Evolutionary conservation across 2,329 filamentous ascomycete genomes (phyloP), one percentile per base, ranked within the genome.

Genomic region (Huntiella bhutanensis): DNA sequence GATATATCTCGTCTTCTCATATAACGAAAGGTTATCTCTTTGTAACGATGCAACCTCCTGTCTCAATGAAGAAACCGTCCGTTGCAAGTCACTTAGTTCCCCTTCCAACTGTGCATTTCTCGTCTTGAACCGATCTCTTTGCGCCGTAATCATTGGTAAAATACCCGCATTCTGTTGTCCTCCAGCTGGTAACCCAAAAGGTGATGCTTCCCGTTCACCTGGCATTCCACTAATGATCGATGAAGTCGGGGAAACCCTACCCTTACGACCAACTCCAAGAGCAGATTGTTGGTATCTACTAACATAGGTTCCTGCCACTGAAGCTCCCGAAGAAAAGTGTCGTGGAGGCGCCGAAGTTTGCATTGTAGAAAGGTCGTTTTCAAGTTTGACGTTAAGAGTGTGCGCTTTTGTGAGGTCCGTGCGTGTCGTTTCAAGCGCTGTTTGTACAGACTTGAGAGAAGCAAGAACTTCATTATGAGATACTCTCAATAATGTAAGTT

Each of bases 81-180:
- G 73, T 60, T 96, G 85, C 33, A 75, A 74, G 53, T 92, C 86
- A 4, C 86, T 85, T 7, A 96, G 68, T 57, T 96, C 88, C 50
- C 82, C 75, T 63, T 96, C 91, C 16, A 98, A 74, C 59, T 98
- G 82, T 0, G 77, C 67, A 53, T 94, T 96, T 57, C 87, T 84
- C 67, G 93, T 85, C 69, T 95, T 96, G 73, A 96, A 98, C 44
- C 91, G 84, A 63, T 98, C 91, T 51, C 91, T 80, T 63, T 98
- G 92, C 1, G 92, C 91, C 33, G 91, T 94, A 45, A 98, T 82
- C 92, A 98, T 98, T 33, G 91, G 92, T 17, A 98, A 67, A 52
- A 98, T 95, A 10, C 87, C 85, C 0, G 83, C 83, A 12, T 40
- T 41, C 32, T 43, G 41, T 4, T 41, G 40, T 5, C 22, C 43